A percentile compares a stretch with the other conserved stretches of the same genome.
phyloP scores from a whole-genome alignment of 2,329 filamentous ascomycete species.

The Alternaria panax region DNA sequence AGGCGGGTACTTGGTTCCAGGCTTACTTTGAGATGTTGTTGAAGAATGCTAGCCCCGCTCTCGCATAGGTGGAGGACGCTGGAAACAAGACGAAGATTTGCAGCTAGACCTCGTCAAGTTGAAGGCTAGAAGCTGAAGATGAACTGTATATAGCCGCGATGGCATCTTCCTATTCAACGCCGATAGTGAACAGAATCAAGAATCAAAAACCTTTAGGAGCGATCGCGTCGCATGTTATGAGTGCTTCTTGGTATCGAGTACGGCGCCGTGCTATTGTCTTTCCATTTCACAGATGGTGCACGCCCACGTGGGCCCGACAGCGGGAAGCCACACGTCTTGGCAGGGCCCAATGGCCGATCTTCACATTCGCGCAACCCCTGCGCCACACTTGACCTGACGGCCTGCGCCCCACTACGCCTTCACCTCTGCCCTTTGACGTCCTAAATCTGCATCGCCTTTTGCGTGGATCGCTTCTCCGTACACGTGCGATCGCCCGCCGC shows the following conservation, averaged over 20 bases:
- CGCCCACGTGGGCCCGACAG: background rate
- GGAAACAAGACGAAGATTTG: background rate
- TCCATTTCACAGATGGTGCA: background rate
- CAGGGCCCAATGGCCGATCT: background rate
- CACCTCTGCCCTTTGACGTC: background rate
- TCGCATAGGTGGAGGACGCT: slow-evolving; percentile 14
- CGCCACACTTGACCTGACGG: background rate
- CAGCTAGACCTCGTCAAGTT: background rate
- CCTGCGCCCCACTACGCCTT: slow-evolving; percentile 2
- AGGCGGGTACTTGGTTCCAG: slow-evolving; percentile 73
- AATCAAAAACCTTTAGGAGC: background rate
- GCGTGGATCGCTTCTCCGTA: background rate
- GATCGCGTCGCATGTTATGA: background rate
- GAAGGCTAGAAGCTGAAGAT: background rate
- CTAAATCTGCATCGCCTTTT: background rate
- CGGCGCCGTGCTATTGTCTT: background rate
- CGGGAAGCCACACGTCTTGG: slow-evolving; percentile 2
- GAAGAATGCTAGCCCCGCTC: slow-evolving; percentile 45
- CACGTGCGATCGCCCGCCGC: background rate
- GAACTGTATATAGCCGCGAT: slow-evolving; percentile 1
- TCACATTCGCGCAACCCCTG: background rate
- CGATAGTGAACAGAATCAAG: background rate
- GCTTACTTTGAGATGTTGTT: slow-evolving; percentile 51
- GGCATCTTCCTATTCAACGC: background rate
- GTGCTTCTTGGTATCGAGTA: background rate